Evolutionary conservation across 805 yeast species (phyloP).

Genomic region (Metschnikowia arizonensis): DNA sequence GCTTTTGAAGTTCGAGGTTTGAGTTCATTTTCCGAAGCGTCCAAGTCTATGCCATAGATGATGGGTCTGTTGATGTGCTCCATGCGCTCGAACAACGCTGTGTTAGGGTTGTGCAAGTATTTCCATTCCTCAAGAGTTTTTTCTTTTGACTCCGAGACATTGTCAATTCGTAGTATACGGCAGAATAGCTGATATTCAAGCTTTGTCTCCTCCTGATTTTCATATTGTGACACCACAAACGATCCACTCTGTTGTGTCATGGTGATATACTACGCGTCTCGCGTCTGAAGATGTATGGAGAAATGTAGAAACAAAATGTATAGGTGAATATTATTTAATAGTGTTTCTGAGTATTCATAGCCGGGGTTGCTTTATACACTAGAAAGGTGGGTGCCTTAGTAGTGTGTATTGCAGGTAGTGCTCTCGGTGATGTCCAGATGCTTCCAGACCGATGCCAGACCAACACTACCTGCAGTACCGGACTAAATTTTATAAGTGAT

Average conservation of each 20-base stretch:
- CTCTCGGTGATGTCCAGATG: background rate
- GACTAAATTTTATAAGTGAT: too few species aligned
- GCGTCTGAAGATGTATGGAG: background rate
- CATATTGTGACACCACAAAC: background rate
- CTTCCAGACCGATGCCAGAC: background rate
- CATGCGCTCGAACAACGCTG: slow-evolving; percentile 57
- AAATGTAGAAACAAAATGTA: background rate
- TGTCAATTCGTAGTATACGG: slow-evolving; percentile 53
- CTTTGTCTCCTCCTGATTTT: slow-evolving; percentile 6
- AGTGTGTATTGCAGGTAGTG: background rate
- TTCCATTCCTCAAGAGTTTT: slow-evolving; percentile 54
- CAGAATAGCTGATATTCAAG: slow-evolving; percentile 33
- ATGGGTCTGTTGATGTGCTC: slow-evolving; percentile 46
- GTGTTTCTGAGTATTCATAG: background rate
- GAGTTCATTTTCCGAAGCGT: slow-evolving; percentile 26
- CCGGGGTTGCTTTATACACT: background rate
- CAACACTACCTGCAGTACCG: background rate
- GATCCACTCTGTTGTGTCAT: slow-evolving; percentile 10
- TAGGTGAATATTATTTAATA: background rate
- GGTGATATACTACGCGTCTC: background rate
- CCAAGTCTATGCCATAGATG: slow-evolving; percentile 32
- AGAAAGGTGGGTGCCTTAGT: background rate
- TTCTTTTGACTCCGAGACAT: slow-evolving; percentile 48
- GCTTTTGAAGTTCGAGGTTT: slow-evolving; percentile 6
- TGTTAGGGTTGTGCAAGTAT: slow-evolving; percentile 51